phyloP scores from a whole-genome alignment of 2,329 filamentous ascomycete genomes.

The Ceratocystis papillata region DNA sequence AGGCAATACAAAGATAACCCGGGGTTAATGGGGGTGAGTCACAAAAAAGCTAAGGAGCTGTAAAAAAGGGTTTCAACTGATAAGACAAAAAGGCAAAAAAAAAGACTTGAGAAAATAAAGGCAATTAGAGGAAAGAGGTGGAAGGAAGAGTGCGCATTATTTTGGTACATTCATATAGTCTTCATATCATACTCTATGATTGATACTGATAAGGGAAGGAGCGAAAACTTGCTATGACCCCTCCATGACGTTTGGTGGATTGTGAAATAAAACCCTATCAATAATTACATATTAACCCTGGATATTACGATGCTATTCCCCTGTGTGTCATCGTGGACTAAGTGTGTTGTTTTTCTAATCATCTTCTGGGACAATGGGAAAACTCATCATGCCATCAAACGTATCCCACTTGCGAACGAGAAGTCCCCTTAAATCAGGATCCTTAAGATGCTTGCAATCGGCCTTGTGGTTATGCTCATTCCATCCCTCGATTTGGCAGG shows the following conservation, averaged over 20 bases:
- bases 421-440: too few relatives aligned
- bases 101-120: neutral
- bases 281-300: neutral
- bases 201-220: neutral
- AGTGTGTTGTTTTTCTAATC: neutral
- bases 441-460: too few relatives aligned
- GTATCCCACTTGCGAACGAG: too few relatives aligned
- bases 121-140: neutral
- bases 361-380: too few relatives aligned
- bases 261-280: neutral
- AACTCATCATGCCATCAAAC: too few relatives aligned
- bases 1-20: neutral
- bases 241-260: neutral
- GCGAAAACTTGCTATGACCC: conserved; percentile 6
- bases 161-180: neutral
- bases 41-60: neutral
- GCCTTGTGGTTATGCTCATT: too few relatives aligned
- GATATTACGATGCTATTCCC: neutral
- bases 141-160: neutral
- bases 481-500: too few relatives aligned
- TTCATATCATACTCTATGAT: too few relatives aligned
- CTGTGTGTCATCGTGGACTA: neutral
- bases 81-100: neutral
- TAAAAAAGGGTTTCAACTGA: neutral
- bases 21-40: neutral